Evolutionary conservation across 2,329 filamentous ascomycete species (phyloP).

Genomic region (Paraphaeosphaeria minitans): DNA sequence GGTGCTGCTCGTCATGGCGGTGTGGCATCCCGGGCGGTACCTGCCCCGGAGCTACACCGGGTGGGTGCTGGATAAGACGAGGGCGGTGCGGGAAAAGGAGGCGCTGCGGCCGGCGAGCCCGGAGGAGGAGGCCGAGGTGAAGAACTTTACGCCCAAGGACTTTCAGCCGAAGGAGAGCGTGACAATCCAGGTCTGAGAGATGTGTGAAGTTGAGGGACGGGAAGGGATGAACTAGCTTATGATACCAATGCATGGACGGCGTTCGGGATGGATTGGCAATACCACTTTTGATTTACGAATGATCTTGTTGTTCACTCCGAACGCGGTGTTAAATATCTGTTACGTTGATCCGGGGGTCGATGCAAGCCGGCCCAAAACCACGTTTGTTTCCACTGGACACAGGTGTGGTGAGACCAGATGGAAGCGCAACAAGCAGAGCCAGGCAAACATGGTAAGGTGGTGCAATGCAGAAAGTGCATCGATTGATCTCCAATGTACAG

Average conservation of each 20-base stretch:
- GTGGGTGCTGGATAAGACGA: conserved; percentile 33
- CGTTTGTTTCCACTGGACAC: too few relatives aligned
- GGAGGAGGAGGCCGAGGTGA: conserved; percentile 18
- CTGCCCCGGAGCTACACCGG: conserved; percentile 40
- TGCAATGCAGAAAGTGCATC: background rate
- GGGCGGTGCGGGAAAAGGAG: conserved; percentile 41
- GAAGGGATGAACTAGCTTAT: conserved; percentile 1
- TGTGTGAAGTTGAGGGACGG: too few relatives aligned
- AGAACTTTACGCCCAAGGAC: conserved; percentile 32
- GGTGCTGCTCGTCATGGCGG: conserved; percentile 56
- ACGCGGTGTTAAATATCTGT: too few relatives aligned
- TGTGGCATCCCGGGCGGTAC: conserved; percentile 54
- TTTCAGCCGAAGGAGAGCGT: conserved; percentile 18
- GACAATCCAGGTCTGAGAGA: background rate
- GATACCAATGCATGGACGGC: conserved; percentile 19
- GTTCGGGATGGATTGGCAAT: background rate
- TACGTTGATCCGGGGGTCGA: too few relatives aligned
- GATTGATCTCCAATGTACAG: conserved; percentile 5
- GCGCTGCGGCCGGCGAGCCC: conserved; percentile 28
- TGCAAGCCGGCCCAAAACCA: too few relatives aligned
- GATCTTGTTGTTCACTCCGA: too few relatives aligned
- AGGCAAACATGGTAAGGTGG: background rate
- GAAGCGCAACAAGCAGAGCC: too few relatives aligned
- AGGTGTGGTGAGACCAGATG: too few relatives aligned
- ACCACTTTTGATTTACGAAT: background rate